Conservation (phyloP, 2,329 filamentous ascomycete species). For the Cladophialophora bantiana region DNA sequence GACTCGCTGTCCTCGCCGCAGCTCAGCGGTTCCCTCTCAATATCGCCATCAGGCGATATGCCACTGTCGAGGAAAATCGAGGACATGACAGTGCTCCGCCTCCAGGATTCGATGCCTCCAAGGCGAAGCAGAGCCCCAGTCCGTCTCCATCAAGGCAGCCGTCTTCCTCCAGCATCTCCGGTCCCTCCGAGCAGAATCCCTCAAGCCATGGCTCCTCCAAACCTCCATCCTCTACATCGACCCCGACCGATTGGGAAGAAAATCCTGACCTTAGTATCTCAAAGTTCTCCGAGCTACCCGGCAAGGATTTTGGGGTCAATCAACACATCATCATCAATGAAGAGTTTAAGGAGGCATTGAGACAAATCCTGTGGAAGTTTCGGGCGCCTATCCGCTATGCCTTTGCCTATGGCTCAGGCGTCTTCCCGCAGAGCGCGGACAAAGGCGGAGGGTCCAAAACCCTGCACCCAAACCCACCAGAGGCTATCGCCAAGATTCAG, state of each 20-base stretch:
- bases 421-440: slow-evolving; percentile 76
- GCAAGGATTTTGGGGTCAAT: slow-evolving; percentile 86
- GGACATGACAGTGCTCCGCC: slow-evolving; percentile 23
- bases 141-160: slow-evolving; percentile 6
- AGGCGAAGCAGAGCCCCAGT: slow-evolving; percentile 24
- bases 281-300: slow-evolving; percentile 77
- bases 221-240: slow-evolving; percentile 22
- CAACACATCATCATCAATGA: slow-evolving; percentile 96
- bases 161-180: slow-evolving; percentile 15
- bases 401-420: slow-evolving; percentile 95
- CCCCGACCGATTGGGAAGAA: slow-evolving; percentile 73
- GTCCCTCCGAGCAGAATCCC: slow-evolving; percentile 12
- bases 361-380: slow-evolving; percentile 89
- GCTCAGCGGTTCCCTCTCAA: slow-evolving; percentile 23
- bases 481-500: slow-evolving; percentile 82
- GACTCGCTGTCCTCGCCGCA: slow-evolving; percentile 21
- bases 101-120: slow-evolving; percentile 29
- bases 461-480: slow-evolving; percentile 81
- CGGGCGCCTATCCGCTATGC: slow-evolving; percentile 92
- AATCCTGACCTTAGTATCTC: slow-evolving; percentile 74
- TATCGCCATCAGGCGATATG: slow-evolving; percentile 27
- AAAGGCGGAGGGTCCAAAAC: slow-evolving; percentile 56
- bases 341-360: slow-evolving; percentile 90
- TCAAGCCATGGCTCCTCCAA: slow-evolving; percentile 28
- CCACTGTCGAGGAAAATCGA: slow-evolving; percentile 27